Base-by-base conservation (phyloP, 2,329 filamentous ascomycete genomes). In the Peltaster fructicola region DNA sequence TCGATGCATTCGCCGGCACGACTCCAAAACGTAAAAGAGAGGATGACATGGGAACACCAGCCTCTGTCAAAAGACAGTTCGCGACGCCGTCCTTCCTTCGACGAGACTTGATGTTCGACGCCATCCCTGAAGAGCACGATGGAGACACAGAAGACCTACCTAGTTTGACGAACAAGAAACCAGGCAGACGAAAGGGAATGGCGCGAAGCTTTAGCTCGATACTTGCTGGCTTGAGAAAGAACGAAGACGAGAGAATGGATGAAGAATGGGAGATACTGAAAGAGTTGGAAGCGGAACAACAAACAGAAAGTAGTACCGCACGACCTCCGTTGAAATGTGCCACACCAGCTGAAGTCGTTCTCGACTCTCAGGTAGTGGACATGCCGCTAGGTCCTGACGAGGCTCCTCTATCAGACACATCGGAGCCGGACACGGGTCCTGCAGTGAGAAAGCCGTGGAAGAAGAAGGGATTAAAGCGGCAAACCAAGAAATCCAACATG, bases 381-480 rank as follows among this genome's bases (percentile, higher is more conserved):
- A 56, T 59, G 52, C 51, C 50, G 4, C 38, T 61, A 4, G 57
- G 54, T 8, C 54, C 55, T 18, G 58, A 76, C 29, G 68, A 75
- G 29, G 61, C 64, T 1, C 43, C 45, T 3, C 44, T 50, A n/a
- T 26, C 22, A 3, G 41, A 41, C 11, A 38, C 35, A 8, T 29
- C 62, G 8, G 66, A 57, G 25, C 57, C 56, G n/a, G 53, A 68
- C 38, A 69, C 69, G 2, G 58, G 65, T 33, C 70, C 70, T 3
- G 15, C 27, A 23, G n/a, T n/a, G 7, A 46, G 70, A 17, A 66
- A 61, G 26, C 51, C 67, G 2, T 85, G 65, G 57, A 85, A 84
- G 60, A 88, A 88, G 63, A 79, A 78, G 56, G 78, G 77, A 0
- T 65, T 78, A 45, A 88, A 88, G 57, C 62, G 79, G 32, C 80